These are phyloP conservation scores for Neurospora sp. DNA, from an alignment of 495 filamentous ascomycete genomes.

Conservation along the genomic window DNA sequence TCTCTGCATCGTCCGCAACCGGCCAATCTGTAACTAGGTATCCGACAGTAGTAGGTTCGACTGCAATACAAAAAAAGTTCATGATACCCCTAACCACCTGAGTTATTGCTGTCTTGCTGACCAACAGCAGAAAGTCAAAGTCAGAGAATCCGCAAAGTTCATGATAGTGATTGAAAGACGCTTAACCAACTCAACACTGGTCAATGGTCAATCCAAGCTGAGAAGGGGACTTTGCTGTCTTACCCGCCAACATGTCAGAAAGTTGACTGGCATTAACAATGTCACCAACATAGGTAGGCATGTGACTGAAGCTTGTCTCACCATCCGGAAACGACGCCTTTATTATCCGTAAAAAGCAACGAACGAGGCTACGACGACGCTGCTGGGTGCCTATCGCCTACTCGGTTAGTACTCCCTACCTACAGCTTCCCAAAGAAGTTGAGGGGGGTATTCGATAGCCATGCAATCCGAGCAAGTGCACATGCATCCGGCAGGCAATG, in stretches of 20 bases:
- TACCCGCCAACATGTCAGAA: not conserved
- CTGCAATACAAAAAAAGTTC: not conserved
- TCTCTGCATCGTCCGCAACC: not conserved
- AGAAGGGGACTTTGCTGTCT: not conserved
- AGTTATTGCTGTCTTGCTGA: not conserved
- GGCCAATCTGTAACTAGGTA: not conserved
- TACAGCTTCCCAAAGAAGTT: not conserved
- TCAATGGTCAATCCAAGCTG: not conserved
- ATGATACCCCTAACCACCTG: not conserved
- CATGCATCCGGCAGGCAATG: not conserved
- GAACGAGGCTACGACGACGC: not conserved
- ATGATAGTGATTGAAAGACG: too few species aligned
- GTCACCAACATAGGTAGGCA: not conserved
- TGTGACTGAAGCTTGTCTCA: not conserved
- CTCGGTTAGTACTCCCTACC: not conserved
- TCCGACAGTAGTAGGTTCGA: too few species aligned
- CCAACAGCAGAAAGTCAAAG: not conserved
- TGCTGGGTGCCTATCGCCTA: not conserved
- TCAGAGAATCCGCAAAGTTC: not conserved
- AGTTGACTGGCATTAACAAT: too few species aligned
- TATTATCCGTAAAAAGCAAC: not conserved
- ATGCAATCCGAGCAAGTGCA: not conserved
- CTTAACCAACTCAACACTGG: too few species aligned
- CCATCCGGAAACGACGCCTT: not conserved
- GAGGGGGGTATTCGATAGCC: not conserved